Evolutionary conservation across 306 rosid species (phyloP).

Genomic region (Herpetospermum pedunculosum): DNA sequence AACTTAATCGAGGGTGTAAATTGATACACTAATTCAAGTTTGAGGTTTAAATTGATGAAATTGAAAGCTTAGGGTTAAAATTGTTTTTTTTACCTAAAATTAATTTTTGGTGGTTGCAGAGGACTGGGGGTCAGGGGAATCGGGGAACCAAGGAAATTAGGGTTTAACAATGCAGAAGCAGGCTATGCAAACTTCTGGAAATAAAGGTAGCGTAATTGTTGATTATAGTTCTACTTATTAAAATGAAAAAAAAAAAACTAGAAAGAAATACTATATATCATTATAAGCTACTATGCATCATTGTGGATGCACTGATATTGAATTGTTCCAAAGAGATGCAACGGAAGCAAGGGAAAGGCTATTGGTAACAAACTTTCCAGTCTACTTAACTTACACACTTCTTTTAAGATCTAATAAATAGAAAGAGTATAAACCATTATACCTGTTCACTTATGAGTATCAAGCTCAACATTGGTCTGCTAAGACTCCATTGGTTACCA

Average conservation of each 20-base stretch:
- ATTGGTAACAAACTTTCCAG: background rate
- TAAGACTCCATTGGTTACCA: slow-evolving; percentile 75
- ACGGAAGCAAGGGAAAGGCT: background rate
- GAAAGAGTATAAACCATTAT: background rate
- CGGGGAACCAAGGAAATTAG: background rate
- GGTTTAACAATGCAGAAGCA: background rate
- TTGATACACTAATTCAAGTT: too few species aligned
- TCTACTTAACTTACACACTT: background rate
- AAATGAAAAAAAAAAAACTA: background rate
- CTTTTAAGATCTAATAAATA: background rate
- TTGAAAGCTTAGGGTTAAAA: too few species aligned
- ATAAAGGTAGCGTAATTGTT: background rate
- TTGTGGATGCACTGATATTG: background rate
- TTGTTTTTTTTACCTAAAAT: too few species aligned
- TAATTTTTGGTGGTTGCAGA: background rate
- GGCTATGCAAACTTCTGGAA: background rate
- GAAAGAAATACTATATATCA: background rate
- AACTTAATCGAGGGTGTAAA: too few species aligned
- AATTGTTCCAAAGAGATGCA: background rate
- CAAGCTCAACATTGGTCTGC: slow-evolving; percentile 84
- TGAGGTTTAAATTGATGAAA: too few species aligned
- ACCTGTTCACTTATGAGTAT: slow-evolving; percentile 83
- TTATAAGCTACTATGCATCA: background rate
- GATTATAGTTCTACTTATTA: background rate
- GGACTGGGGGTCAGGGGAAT: background rate